Conservation (phyloP, 2,329 filamentous ascomycete genomes). For the Fusarium cicatricum region DNA sequence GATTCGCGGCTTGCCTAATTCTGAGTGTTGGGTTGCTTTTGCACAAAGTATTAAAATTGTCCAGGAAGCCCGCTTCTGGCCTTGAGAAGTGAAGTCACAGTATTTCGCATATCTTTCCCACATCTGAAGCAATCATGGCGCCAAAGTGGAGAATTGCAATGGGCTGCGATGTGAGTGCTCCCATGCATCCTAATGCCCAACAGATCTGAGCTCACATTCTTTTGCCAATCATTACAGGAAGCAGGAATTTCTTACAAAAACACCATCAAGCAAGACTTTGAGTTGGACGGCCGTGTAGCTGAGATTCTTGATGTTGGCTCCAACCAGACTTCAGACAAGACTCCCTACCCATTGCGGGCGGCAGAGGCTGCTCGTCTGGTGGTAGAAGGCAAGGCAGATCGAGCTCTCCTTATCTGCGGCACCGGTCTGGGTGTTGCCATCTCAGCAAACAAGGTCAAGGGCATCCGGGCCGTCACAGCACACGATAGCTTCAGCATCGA, state of each 20-base stretch:
- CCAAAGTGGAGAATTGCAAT: conserved; percentile 62
- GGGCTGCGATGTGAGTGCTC: conserved; percentile 60
- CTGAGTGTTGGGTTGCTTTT: neutral
- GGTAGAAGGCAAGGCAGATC: conserved; percentile 71
- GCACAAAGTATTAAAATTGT: conserved; percentile 7
- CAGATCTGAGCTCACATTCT: neutral
- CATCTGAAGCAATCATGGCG: conserved; percentile 47
- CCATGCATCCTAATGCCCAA: no score
- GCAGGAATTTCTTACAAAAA: conserved; percentile 83
- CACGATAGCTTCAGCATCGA: conserved; percentile 89
- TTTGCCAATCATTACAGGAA: conserved; percentile 55
- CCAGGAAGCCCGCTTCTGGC: neutral
- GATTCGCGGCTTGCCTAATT: conserved; percentile 6
- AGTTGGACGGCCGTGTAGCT: conserved; percentile 70
- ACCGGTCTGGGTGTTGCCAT: conserved; percentile 90
- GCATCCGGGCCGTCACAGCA: conserved; percentile 86
- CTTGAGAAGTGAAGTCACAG: neutral
- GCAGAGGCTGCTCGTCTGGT: conserved; percentile 74
- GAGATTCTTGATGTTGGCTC: conserved; percentile 80
- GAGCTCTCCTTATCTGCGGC: conserved; percentile 83
- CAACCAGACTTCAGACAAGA: conserved; percentile 72
- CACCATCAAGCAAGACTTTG: conserved; percentile 76
- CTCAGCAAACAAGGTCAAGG: conserved; percentile 86
- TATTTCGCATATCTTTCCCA: conserved; percentile 11
- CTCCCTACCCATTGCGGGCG: conserved; percentile 81